Evolutionary conservation across 140 eudicot genomes (phyloP), one percentile per base, ranked within the genome.

Genomic region (Cichorium intybus): DNA sequence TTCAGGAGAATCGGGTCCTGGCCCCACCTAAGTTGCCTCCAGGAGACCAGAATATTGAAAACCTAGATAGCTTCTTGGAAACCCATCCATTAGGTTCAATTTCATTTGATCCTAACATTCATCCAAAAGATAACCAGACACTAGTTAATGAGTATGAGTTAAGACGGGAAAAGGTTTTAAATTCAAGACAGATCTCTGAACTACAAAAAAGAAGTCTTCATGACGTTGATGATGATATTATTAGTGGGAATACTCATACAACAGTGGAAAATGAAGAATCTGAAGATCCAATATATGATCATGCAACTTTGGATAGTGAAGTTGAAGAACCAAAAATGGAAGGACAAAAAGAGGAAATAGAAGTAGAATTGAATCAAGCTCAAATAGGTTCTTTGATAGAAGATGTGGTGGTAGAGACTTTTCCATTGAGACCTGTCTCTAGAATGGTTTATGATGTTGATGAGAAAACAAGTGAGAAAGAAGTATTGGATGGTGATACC

Each of bases 1-100:
- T 92, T 73, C 99, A 92, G 68, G 99, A 92, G 56, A 92, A 88
- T 63, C 85, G 84, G 60, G 95, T 92, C 56, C 77, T 92, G 69
- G 96, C 87, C 68, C 90, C 93, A 12, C 89, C 93, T 54, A 85
- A 77, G 68, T 66, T 69, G 29, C 56, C 73, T 76, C 43, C 64
- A 31, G 89, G 82, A 26, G 85, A 80, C 54, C 71, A 88, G 34
- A 54, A 41, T 31, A 35, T 69, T 63, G 80, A 69, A 31, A 61
- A 55, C 22, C 37, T 69, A 24, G 80, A 69, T 24, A 56, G 52
- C 24, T 73, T 77, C 62, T 71, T 80, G 64, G 87, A 81, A 62
- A 72, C 85, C 41, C 29, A 63, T 78, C 87, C 88, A 29, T 24
- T 83, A 39, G 95, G 93, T 20, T 81, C 99, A 55, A 65, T 85